Evolutionary conservation across 106 monocot species (phyloP).

Genomic region (Chionographis japonica): DNA sequence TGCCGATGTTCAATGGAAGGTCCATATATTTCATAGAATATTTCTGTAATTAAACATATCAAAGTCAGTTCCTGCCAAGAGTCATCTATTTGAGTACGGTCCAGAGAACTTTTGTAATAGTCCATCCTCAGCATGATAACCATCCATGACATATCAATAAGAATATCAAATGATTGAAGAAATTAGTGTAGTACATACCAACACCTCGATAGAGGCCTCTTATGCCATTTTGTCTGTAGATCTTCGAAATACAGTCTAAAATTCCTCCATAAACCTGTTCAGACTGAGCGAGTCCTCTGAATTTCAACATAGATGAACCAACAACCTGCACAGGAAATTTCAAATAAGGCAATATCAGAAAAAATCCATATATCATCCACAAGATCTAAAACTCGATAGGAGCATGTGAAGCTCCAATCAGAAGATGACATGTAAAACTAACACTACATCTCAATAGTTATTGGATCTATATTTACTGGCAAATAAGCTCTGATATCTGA

Average conservation of each 20-base stretch:
- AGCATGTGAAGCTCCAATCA: neutral
- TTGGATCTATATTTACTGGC: no score
- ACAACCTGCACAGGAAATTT: slow-evolving; percentile 52
- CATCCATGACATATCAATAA: no score
- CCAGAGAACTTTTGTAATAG: no score
- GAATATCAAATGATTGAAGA: neutral
- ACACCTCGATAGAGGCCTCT: slow-evolving; percentile 86
- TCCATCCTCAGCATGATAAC: no score
- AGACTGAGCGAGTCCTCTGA: slow-evolving; percentile 23
- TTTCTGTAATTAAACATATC: no score
- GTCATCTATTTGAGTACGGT: no score
- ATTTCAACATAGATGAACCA: slow-evolving; percentile 27
- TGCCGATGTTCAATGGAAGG: no score
- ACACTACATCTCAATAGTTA: no score
- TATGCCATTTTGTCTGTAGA: slow-evolving; percentile 66
- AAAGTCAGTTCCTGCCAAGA: no score
- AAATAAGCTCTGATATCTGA: neutral
- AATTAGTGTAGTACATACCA: slow-evolving; percentile 38
- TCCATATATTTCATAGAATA: no score
- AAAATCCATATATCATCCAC: neutral
- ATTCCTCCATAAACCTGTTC: slow-evolving; percentile 74
- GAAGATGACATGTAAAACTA: no score
- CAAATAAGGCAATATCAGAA: neutral
- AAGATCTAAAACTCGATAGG: neutral
- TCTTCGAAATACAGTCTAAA: slow-evolving; percentile 69